Conservation (phyloP, 1,139 yeast genomes). For the Taphrina flavorubra region DNA sequence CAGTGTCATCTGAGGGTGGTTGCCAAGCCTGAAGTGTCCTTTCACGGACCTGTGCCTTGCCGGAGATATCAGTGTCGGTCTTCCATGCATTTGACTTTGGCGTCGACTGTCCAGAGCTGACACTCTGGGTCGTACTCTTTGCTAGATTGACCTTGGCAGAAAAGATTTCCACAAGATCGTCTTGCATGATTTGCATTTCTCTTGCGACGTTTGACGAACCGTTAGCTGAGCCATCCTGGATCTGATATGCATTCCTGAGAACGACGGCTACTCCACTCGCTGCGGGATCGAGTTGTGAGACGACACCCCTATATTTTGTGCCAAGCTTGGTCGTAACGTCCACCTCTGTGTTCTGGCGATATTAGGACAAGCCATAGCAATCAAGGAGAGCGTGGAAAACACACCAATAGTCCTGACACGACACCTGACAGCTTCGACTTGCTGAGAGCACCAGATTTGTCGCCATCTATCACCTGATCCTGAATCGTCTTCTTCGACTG, state of each 20-base stretch:
- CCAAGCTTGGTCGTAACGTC: constrained; percentile 30
- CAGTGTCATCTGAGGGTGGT: constrained; percentile 63
- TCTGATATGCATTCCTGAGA: constrained; percentile 14
- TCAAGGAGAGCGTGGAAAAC: background rate
- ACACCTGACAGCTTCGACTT: constrained; percentile 10
- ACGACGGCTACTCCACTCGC: constrained; percentile 13
- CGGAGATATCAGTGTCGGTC: constrained; percentile 77
- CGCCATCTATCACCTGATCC: constrained; percentile 2
- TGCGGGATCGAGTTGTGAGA: background rate
- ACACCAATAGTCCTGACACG: constrained; percentile 17
- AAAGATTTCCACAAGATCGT: constrained; percentile 69
- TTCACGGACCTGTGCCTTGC: constrained; percentile 56
- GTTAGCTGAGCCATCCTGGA: constrained; percentile 48
- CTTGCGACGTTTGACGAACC: constrained; percentile 52
- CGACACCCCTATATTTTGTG: constrained; percentile 20
- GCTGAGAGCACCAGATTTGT: background rate
- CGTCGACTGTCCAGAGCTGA: background rate
- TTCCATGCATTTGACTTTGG: constrained; percentile 57
- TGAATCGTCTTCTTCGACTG: background rate
- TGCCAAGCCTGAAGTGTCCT: constrained; percentile 86
- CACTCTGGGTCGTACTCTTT: constrained; percentile 20
- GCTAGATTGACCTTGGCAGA: constrained; percentile 34
- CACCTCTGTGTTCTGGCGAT: constrained; percentile 14
- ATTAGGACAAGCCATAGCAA: background rate
- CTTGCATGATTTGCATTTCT: constrained; percentile 60